These are phyloP conservation scores for Pezicula rhizophila DNA, from an alignment of 2,329 filamentous ascomycete genomes.

Conservation along the genomic window DNA sequence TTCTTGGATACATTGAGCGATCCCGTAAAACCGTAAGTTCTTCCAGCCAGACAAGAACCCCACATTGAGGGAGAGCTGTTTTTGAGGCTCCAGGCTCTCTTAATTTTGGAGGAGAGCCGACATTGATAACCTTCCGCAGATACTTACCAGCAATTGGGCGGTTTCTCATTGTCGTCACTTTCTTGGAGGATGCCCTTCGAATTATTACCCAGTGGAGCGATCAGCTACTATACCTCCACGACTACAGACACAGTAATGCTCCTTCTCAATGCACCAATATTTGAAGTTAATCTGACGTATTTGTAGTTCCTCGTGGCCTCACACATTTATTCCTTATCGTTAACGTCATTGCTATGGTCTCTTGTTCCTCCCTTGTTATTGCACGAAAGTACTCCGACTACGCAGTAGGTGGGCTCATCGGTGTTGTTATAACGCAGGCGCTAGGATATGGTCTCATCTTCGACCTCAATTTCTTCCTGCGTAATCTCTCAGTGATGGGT, in stretches of 20 bases:
- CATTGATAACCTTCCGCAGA: conserved; percentile 38
- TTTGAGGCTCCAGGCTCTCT: background rate
- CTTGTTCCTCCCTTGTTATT: conserved; percentile 82
- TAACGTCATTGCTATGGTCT: conserved; percentile 84
- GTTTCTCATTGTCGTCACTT: conserved; percentile 96
- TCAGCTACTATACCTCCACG: conserved; percentile 85
- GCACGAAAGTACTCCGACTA: conserved; percentile 88
- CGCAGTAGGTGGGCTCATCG: conserved; percentile 84
- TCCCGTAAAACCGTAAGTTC: conserved; percentile 85
- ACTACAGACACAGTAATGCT: conserved; percentile 79
- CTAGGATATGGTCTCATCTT: conserved; percentile 97
- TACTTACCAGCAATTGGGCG: conserved; percentile 93
- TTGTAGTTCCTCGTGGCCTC: conserved; percentile 73
- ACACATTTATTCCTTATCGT: conserved; percentile 88
- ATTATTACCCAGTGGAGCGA: conserved; percentile 98
- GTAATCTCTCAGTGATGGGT: conserved; percentile 95
- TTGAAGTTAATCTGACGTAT: conserved; percentile 9
- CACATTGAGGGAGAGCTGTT: background rate
- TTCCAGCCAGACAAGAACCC: conserved; percentile 2
- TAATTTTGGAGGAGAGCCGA: background rate
- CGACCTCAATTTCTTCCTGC: conserved; percentile 99
- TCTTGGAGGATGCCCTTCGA: conserved; percentile 90
- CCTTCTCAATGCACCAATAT: background rate
- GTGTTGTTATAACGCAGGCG: conserved; percentile 86
- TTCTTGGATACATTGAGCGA: conserved; percentile 80